Base-by-base conservation (phyloP, 2,329 filamentous ascomycete genomes). In the Aspergillus aculeatus region DNA sequence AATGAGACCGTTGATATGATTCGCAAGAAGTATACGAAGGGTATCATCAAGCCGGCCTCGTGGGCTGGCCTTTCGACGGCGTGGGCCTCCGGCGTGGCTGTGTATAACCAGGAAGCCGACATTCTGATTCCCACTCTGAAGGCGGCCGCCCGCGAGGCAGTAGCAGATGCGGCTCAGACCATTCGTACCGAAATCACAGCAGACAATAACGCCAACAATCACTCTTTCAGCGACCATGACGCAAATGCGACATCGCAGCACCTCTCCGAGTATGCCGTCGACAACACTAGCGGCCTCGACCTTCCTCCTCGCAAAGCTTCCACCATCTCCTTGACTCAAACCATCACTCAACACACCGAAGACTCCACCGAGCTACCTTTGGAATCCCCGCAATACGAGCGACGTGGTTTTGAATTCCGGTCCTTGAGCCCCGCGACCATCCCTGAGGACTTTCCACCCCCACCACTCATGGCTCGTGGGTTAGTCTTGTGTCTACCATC, bases 311-410 rank as follows among this genome's bases (percentile, higher is more conserved):
- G 75, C 50, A 77, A 77, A 66, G 69, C 66, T 19, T 78, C 75
- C 16, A 77, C 75, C 14, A 78, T 78, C 50, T 78, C 76, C 9
- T 71, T 78, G 50, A 78, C 75, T 4, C 74, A 74, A 44, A 76
- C 75, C 4, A 73, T 77, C 58, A 71, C 71, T 26, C 69, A 75
- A 57, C 71, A 75, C 29, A 73, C 73, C 26, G 73, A 75, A 52
- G 65, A 68, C 24, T 72, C 71, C 14, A 57, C 58, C 5, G 62
- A 67, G 47, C 57, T 54, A 10, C 55, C 56, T 41, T 52, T 62
- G 35, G 62, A 66, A 31, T 41, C 58, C 7, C 59, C 61, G 16
- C 38, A 47, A 12, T 59, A 61, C 7, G 57, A 65, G 49, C 54
- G 54, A 12, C 57, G 66, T 21, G 56, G 59, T 49, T 52, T 56